Evolutionary conservation across 2,329 filamentous ascomycete species (phyloP).

Genomic region (Parascedosporium putredinis): DNA sequence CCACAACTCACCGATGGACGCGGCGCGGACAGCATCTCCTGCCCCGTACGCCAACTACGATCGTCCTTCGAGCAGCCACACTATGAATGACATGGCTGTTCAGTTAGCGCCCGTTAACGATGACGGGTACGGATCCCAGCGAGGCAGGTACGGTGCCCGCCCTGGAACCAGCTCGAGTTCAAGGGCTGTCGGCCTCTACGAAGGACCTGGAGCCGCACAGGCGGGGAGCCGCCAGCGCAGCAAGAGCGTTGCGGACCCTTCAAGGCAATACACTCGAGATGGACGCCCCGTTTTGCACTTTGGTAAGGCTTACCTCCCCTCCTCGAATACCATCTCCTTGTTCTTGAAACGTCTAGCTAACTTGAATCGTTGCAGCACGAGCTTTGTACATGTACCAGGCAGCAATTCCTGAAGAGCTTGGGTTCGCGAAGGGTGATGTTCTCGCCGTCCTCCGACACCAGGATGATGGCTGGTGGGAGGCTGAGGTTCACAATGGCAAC

Average conservation of each 20-base stretch:
- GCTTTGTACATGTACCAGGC: constrained; percentile 91
- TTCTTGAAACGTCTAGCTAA: not conserved
- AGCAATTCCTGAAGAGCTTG: constrained; percentile 88
- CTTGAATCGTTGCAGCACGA: constrained; percentile 49
- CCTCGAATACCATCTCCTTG: not conserved
- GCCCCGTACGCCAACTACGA: constrained; percentile 35
- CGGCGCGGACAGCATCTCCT: constrained; percentile 36
- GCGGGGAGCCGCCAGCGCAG: constrained; percentile 47
- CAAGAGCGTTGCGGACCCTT: constrained; percentile 75
- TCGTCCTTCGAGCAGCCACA: constrained; percentile 41
- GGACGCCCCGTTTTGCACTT: constrained; percentile 85
- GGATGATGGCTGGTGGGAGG: constrained; percentile 99
- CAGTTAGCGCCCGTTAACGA: constrained; percentile 51
- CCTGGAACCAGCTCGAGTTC: constrained; percentile 34
- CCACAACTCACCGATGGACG: constrained; percentile 39
- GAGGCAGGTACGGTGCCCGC: constrained; percentile 31
- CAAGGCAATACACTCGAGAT: constrained; percentile 74
- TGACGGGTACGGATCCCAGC: constrained; percentile 48
- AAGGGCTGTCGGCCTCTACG: constrained; percentile 46
- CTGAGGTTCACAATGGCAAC: constrained; percentile 67
- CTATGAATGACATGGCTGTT: constrained; percentile 51
- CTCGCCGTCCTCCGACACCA: constrained; percentile 82
- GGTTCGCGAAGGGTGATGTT: constrained; percentile 85
- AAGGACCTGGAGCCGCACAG: constrained; percentile 30
- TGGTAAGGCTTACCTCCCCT: constrained; percentile 51